Conservation (phyloP, 2,329 filamentous ascomycete genomes). For the Beauveria sp. region DNA sequence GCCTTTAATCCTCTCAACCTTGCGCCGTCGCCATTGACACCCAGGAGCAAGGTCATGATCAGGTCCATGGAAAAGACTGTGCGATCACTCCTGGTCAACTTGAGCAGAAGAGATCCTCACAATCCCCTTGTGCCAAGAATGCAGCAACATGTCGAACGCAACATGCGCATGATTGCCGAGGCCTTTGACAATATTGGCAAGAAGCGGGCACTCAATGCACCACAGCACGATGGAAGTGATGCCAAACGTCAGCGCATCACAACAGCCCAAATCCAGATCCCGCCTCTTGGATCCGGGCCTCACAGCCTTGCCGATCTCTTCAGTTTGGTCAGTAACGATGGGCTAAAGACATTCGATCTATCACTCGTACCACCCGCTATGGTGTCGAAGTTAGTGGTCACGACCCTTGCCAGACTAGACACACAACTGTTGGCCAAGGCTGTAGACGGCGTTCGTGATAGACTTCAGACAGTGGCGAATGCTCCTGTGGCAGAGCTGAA, state of each 20-base stretch:
- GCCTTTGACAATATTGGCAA: constrained; percentile 70
- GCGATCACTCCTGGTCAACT: constrained; percentile 72
- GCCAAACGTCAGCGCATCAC: constrained; percentile 73
- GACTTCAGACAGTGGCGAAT: constrained; percentile 38
- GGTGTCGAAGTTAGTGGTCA: constrained; percentile 73
- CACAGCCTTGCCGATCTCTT: constrained; percentile 79
- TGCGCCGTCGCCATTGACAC: constrained; percentile 67
- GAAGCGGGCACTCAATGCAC: constrained; percentile 66
- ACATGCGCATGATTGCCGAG: constrained; percentile 70
- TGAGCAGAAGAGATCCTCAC: constrained; percentile 78
- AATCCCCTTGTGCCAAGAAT: constrained; percentile 70
- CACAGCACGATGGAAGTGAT: constrained; percentile 66
- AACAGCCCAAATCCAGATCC: constrained; percentile 43
- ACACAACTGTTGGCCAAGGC: constrained; percentile 61
- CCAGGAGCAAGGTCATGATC: constrained; percentile 72
- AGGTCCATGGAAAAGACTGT: constrained; percentile 95
- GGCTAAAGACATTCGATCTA: constrained; percentile 74
- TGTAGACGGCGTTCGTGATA: constrained; percentile 54
- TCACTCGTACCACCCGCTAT: constrained; percentile 68
- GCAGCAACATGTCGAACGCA: constrained; percentile 77
- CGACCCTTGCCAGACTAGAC: constrained; percentile 67
- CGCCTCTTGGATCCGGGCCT: constrained; percentile 66
- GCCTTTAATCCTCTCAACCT: constrained; percentile 88
- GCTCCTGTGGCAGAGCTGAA: constrained; percentile 41
- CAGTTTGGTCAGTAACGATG: constrained; percentile 68